phyloP scores from a whole-genome alignment of 352 stramenopile genomes.

The Hyaloperonospora brassicae region DNA sequence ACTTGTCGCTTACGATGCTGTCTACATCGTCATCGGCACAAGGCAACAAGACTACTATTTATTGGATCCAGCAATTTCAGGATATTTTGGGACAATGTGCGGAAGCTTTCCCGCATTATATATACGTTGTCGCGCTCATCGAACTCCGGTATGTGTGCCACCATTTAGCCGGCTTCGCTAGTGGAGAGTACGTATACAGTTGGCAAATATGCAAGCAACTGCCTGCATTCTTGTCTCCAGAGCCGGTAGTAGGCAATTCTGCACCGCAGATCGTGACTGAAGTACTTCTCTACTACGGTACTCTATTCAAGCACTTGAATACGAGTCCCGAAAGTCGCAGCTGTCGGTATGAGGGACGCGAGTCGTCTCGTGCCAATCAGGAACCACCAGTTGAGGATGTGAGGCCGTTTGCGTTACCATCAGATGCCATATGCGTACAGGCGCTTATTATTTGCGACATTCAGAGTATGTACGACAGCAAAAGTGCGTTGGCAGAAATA shows the following conservation, averaged over 20 bases:
- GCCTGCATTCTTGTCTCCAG: slow-evolving; percentile 31
- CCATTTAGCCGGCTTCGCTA: slow-evolving; percentile 59
- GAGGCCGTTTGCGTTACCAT: slow-evolving; percentile 40
- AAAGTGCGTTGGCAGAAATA: slow-evolving; percentile 59
- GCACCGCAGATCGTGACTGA: slow-evolving; percentile 65
- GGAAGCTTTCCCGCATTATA: slow-evolving; percentile 61
- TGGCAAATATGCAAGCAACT: slow-evolving; percentile 76
- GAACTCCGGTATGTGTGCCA: slow-evolving; percentile 80
- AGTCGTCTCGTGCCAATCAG: slow-evolving; percentile 10
- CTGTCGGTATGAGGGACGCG: slow-evolving; percentile 29
- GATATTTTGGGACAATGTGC: slow-evolving; percentile 55
- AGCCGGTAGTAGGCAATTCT: slow-evolving; percentile 47
- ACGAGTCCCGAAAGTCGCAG: slow-evolving; percentile 43
- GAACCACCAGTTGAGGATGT: slow-evolving; percentile 1
- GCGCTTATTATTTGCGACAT: slow-evolving; percentile 73
- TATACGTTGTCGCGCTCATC: slow-evolving; percentile 56
- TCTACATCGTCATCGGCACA: slow-evolving; percentile 32
- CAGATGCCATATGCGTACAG: slow-evolving; percentile 49
- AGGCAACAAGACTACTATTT: slow-evolving; percentile 48
- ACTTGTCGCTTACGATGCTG: slow-evolving; percentile 33
- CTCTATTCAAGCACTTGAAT: slow-evolving; percentile 54
- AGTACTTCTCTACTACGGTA: slow-evolving; percentile 68
- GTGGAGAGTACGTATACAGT: slow-evolving; percentile 47
- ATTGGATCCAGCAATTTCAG: slow-evolving; percentile 79
- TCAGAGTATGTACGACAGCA: slow-evolving; percentile 67